Base-by-base conservation (phyloP, 2,329 filamentous ascomycete genomes). In the Nannizziopsis arthrosporioides region DNA sequence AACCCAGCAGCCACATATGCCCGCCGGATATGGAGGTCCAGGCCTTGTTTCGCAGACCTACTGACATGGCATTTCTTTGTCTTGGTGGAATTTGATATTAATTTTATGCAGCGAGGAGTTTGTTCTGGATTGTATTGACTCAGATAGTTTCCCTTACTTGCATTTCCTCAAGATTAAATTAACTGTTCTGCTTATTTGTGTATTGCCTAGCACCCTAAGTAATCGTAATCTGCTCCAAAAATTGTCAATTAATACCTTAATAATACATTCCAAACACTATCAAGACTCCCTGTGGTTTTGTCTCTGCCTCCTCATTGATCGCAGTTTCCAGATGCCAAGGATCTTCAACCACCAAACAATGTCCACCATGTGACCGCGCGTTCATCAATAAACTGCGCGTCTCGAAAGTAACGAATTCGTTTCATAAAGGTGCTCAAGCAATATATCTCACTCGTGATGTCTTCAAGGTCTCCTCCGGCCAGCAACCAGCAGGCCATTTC, bases 11-110 rank as follows among this genome's bases (percentile, higher is more conserved):
- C 4, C 22, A 38, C 63, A 66, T 43, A 61, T 67, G 60, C 54
- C 61, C 15, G 63, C 63, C 18, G 58, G 56, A 14, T 68, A 68
- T 54, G 63, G 63, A 39, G 49, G 31, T 17, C 47, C 50, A 19
- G 65, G 64, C 14, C 61, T 68, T 56, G 57, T 65, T 47, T 57
- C 52, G 9, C 53, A 52, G 17, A 48, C 44, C 40, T 54, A 54
- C 41, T 54, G 42, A 54, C 17, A 9, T 12, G 5, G 27, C 5
- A n/a, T 42, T 38, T 36, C n/a, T 44, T 11, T 35, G 42, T 31
- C 38, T 41, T 4, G 30, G 35, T 14, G 14, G 15, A 37, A 5
- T 31, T 9, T 17, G 17, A 8, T 7, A 11, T 11, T n/a, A 18
- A 3, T 30, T 19, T 4, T n/a, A 42, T 32, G 4, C 38, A 42